These are phyloP conservation scores for Thuidium tamariscinum DNA, from an alignment of 225 moss, liverwort and hornwort genomes.

Conservation along the genomic window DNA sequence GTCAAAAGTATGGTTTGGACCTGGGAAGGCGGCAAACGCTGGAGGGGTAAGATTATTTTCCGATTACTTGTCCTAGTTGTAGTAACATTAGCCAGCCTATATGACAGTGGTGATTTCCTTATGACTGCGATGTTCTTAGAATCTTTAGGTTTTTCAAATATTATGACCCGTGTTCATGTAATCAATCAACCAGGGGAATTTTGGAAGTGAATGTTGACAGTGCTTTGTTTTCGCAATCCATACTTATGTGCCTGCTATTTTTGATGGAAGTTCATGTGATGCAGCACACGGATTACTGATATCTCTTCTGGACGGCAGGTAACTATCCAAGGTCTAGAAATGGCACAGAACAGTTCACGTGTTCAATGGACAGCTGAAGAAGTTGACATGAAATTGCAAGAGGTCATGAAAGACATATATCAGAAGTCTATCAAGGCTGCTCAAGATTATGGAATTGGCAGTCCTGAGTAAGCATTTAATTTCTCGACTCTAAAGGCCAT, in stretches of 20 bases:
- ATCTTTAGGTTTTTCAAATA: not conserved
- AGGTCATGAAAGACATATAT: constrained; percentile 90
- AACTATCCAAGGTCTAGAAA: constrained; percentile 75
- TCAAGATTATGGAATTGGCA: constrained; percentile 82
- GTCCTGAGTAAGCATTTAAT: constrained; percentile 60
- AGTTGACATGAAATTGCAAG: constrained; percentile 83
- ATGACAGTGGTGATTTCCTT: not conserved
- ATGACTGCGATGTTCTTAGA: not conserved
- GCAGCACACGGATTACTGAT: not conserved
- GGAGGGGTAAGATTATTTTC: constrained; percentile 67
- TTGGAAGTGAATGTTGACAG: not conserved
- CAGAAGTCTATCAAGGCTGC: constrained; percentile 86
- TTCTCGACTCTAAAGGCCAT: not conserved
- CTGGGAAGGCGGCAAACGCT: constrained; percentile 98
- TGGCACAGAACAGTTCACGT: constrained; percentile 63
- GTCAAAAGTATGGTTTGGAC: constrained; percentile 88
- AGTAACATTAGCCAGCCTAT: not conserved
- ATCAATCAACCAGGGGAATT: not conserved
- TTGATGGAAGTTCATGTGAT: not conserved
- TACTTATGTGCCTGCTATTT: not conserved
- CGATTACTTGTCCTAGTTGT: not conserved
- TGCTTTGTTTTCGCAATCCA: not conserved
- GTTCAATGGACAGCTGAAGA: constrained; percentile 86
- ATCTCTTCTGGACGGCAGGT: constrained; percentile 42
- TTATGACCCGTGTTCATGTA: not conserved